Evolutionary conservation across 164 flowering plant species (phyloP), one percentile per base, ranked within the genome.

Genomic region (Dillenia suffruticosa): DNA sequence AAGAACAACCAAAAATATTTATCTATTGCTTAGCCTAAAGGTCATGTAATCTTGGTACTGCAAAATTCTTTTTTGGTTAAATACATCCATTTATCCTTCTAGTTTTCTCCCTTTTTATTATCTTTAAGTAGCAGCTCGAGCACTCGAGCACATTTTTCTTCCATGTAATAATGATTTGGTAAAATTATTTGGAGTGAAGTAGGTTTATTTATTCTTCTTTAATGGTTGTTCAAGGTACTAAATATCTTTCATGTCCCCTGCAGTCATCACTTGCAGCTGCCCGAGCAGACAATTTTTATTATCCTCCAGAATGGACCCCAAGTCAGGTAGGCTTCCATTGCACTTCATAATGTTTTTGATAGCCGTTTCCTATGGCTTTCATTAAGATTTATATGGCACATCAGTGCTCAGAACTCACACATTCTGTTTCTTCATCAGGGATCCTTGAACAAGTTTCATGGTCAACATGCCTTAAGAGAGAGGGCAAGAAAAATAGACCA

Each of bases 251-350:
- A 32, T 32, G 49, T 57, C 40, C 63, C 63, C 56, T 83, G 84
- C 87, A 92, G 99, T 95, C 99, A 70, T 74, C 99, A 17, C 97
- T 95, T 65, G 99, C 99, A 61, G 99, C 99, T 68, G 99, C 99
- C 24, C 75, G 99, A 78, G 99, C 99, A 55, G 97, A 95, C 68
- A 95, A 95, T 59, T 95, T 95, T 71, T 95, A 95, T 79, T 92
- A 86, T 56, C 97, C 97, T 0, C 97, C 97, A 72, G 99, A 92
- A 90, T 95, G 99, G 99, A 77, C 79, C 45, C 99, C 99, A 48
- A 78, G 72, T 46, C 84, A 92, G 90, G 98, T 92, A 76, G 49
- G 61, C 14, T 5, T 22, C 11, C n/a, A 57, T 3, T 49, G 7
- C 49, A 49, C 43, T 14, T 58, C 8, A 22, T 11, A 12, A 10